Evolutionary conservation across 441 rosid species (phyloP), one percentile per base, ranked within the genome.

Genomic region (Aleurites moluccanus): DNA sequence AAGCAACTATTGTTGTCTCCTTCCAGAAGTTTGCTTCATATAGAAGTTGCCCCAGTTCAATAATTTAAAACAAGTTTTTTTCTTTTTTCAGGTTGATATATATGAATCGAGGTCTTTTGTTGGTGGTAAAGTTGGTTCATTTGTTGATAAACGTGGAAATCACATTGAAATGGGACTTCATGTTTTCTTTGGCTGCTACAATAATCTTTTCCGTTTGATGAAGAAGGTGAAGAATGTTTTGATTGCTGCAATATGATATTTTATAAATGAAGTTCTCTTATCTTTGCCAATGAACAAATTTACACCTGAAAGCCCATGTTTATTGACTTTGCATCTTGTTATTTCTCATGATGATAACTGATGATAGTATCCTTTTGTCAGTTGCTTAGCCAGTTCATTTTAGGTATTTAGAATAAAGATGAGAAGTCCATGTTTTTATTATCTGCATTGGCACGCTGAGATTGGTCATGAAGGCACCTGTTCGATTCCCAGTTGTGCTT

Each of bases 91-190:
- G 98, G 99, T 96, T 73, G 97, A 96, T 85, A 90, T 93, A 81
- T 96, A 96, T 35, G 99, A 96, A 53, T 93, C 94, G 25, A 89
- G 94, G 84, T 10, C 89, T 64, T 95, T 95, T 84, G 91, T 93
- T 74, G 99, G 99, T 72, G 99, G 99, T 73, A 95, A 95, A 88
- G 99, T 93, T 18, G 99, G 99, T 77, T 95, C 99, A 16, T 92
- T 96, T 84, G 90, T 96, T 73, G 99, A 96, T 87, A 87, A 52
- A 82, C 83, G 82, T n/a, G 99, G 99, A 70, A 96, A 96, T 85
- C 99, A 96, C 77, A 77, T 96, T 4, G 99, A 96, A 88, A 96
- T 96, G 99, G 99, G 98, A 60, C 85, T 96, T 80, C 99, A 96
- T 64, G 99, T 93, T 76, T 93, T 96, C 89, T 96, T 96, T 64